phyloP scores from a whole-genome alignment of 768 basidiomycete species.

The Cystobasidium tubakii region DNA sequence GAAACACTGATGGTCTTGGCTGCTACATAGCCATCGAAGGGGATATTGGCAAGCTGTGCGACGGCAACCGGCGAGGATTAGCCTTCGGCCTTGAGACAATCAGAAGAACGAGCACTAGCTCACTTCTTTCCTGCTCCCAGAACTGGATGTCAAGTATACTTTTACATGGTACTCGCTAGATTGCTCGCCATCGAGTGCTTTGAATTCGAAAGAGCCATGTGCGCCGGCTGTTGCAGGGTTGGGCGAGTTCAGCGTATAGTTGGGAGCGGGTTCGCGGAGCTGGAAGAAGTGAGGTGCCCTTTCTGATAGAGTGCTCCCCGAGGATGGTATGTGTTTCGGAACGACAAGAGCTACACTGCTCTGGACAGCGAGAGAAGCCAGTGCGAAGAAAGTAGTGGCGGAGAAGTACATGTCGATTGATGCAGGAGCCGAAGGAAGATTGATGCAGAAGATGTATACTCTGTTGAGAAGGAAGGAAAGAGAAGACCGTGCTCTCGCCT shows the following conservation, averaged over 20 bases:
- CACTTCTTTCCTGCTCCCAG: background rate
- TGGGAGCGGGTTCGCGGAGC: background rate
- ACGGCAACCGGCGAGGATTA: background rate
- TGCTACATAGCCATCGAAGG: slow-evolving; percentile 30
- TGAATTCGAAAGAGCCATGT: background rate
- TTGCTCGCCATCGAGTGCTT: slow-evolving; percentile 20
- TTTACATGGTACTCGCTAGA: slow-evolving; percentile 15
- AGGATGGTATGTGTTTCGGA: background rate
- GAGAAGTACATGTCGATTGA: background rate
- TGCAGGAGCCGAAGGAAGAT: too few relatives aligned
- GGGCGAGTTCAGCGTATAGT: background rate
- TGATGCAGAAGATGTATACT: background rate
- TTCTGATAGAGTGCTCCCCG: background rate
- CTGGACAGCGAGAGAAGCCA: slow-evolving; percentile 15
- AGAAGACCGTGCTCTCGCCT: background rate
- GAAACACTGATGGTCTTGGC: background rate
- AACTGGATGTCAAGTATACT: background rate
- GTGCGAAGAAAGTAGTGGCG: slow-evolving; percentile 3
- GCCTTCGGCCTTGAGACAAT: background rate
- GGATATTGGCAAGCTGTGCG: slow-evolving; percentile 1
- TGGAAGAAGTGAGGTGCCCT: slow-evolving; percentile 12
- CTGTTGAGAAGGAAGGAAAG: background rate
- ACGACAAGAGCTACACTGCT: background rate
- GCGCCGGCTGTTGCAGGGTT: background rate
- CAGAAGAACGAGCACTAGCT: background rate